phyloP scores from a whole-genome alignment of 129 eudicot genomes.

The Chrysanthemum lavandulifolium region DNA sequence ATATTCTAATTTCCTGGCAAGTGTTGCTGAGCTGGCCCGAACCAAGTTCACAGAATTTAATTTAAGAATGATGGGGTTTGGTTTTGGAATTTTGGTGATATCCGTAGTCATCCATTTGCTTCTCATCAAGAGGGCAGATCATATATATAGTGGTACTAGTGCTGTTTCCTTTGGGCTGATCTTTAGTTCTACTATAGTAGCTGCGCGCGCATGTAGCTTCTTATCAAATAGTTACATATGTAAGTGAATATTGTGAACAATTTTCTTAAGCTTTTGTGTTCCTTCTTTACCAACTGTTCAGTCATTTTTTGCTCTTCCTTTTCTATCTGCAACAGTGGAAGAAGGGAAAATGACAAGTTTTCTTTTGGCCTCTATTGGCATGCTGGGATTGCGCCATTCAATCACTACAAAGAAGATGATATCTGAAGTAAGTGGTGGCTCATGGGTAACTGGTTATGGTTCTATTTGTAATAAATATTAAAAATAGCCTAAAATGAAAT shows the following conservation, averaged over 20 bases:
- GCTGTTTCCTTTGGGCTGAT: slow-evolving; percentile 40
- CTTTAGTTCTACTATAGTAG: slow-evolving; percentile 49
- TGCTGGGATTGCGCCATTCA: slow-evolving; percentile 66
- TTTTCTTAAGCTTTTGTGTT: slow-evolving; percentile 5
- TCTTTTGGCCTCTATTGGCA: slow-evolving; percentile 73
- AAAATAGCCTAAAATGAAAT: neutral
- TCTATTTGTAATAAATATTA: no score
- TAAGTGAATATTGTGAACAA: slow-evolving; percentile 44
- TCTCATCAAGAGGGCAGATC: slow-evolving; percentile 50
- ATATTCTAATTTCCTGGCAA: slow-evolving; percentile 55
- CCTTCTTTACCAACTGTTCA: slow-evolving; percentile 4
- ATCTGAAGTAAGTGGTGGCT: slow-evolving; percentile 49
- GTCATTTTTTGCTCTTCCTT: slow-evolving; percentile 12
- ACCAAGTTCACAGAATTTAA: slow-evolving; percentile 95
- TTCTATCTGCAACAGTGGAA: slow-evolving; percentile 63
- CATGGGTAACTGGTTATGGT: no score
- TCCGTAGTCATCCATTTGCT: slow-evolving; percentile 60
- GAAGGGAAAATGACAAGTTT: slow-evolving; percentile 88
- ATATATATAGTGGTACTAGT: slow-evolving; percentile 26
- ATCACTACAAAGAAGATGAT: slow-evolving; percentile 50
- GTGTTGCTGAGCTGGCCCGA: slow-evolving; percentile 84
- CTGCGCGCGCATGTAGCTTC: slow-evolving; percentile 83
- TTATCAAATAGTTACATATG: slow-evolving; percentile 93
- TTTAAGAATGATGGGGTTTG: slow-evolving; percentile 68
- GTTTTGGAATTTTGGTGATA: slow-evolving; percentile 60